A percentile compares a stretch with the other conserved stretches of the same genome.
phyloP scores from a whole-genome alignment of 768 basidiomycete species.

The Leccinellum albellum region DNA sequence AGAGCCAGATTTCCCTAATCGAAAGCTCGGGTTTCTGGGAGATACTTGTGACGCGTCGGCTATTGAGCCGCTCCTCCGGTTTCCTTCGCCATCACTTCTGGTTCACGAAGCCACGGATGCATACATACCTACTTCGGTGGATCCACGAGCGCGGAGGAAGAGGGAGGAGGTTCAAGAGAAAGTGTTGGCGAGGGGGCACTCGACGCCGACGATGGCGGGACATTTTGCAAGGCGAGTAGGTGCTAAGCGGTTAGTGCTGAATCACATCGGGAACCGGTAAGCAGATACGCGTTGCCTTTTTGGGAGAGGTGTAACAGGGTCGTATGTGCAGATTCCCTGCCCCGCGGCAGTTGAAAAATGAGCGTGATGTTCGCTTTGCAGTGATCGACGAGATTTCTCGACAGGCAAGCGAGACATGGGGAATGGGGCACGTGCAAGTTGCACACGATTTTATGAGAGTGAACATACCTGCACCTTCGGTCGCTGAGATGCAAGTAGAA shows the following conservation, averaged over 20 bases:
- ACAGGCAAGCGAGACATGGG: slow-evolving; percentile 63
- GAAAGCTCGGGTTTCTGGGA: slow-evolving; percentile 74
- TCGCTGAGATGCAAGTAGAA: background rate
- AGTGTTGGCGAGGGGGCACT: slow-evolving; percentile 69
- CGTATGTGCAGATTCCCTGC: slow-evolving; percentile 46
- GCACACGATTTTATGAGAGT: slow-evolving; percentile 59
- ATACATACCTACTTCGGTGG: slow-evolving; percentile 54
- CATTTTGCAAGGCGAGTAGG: slow-evolving; percentile 59
- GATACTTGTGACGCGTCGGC: slow-evolving; percentile 67
- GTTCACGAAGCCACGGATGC: slow-evolving; percentile 87
- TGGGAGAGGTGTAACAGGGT: background rate
- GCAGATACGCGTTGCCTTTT: slow-evolving; percentile 7
- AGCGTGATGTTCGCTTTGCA: slow-evolving; percentile 33
- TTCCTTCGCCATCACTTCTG: slow-evolving; percentile 56
- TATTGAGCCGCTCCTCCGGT: slow-evolving; percentile 53
- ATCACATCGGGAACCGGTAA: slow-evolving; percentile 74
- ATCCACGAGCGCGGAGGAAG: slow-evolving; percentile 43
- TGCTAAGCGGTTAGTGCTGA: slow-evolving; percentile 63
- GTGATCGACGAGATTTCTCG: slow-evolving; percentile 58
- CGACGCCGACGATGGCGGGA: slow-evolving; percentile 76
- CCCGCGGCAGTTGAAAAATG: slow-evolving; percentile 35
- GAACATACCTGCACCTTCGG: slow-evolving; percentile 29
- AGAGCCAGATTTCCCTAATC: slow-evolving; percentile 45
- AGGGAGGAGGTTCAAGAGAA: slow-evolving; percentile 43
- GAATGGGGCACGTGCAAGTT: slow-evolving; percentile 41